These are phyloP conservation scores for Aspergillus fijiensis DNA, from an alignment of 2,329 filamentous ascomycete genomes.

Conservation along the genomic window DNA sequence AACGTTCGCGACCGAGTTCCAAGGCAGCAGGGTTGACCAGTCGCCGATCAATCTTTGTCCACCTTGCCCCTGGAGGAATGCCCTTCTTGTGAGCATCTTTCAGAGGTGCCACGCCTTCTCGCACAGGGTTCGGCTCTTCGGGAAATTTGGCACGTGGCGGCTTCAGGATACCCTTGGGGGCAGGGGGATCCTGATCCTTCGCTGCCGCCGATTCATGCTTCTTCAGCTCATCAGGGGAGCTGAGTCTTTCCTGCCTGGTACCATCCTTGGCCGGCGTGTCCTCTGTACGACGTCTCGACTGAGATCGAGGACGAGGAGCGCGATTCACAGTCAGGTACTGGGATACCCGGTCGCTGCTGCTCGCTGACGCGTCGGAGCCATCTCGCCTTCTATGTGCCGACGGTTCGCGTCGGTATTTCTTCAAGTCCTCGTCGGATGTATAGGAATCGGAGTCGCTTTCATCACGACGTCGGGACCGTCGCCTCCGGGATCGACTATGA, in stretches of 20 bases:
- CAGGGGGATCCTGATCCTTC: constrained; percentile 60
- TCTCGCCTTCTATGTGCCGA: constrained; percentile 25
- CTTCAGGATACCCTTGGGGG: constrained; percentile 80
- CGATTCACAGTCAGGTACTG: constrained; percentile 23
- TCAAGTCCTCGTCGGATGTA: constrained; percentile 36
- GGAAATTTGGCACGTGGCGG: constrained; percentile 79
- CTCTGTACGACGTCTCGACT: constrained; percentile 24
- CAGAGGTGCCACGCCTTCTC: constrained; percentile 90
- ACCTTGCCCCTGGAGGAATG: constrained; percentile 75
- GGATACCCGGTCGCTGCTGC: constrained; percentile 20
- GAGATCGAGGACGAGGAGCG: constrained; percentile 24
- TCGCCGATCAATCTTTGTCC: constrained; percentile 88
- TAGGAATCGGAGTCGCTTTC: constrained; percentile 30
- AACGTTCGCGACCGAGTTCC: constrained; percentile 82
- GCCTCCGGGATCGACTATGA: constrained; percentile 26
- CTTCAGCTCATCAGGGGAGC: constrained; percentile 23
- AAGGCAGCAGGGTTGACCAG: constrained; percentile 88
- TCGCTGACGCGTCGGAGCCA: constrained; percentile 29
- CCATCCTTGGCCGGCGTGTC: constrained; percentile 17
- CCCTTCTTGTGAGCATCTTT: constrained; percentile 77
- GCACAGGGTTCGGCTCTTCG: constrained; percentile 76
- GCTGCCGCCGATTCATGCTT: constrained; percentile 27
- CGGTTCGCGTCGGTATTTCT: constrained; percentile 31
- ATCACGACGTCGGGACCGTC: constrained; percentile 21
- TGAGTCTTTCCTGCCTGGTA: constrained; percentile 19